A percentile compares a stretch with the other conserved stretches of the same genome.
Conservation (phyloP, 2,329 filamentous ascomycete species). For the Colletotrichum sansevieriae region DNA sequence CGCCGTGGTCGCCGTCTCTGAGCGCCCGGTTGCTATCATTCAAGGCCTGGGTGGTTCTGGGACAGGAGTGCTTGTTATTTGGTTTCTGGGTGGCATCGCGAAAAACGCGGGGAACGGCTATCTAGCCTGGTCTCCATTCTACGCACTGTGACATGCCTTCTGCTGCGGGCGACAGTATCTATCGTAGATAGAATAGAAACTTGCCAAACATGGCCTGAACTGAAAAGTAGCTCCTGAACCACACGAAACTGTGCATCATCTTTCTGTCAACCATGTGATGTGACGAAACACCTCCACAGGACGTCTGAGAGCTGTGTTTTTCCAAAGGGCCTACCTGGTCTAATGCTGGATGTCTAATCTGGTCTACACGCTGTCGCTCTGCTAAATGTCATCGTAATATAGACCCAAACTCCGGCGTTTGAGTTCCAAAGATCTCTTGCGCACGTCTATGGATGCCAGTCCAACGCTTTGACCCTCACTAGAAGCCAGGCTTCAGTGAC, state of each 20-base stretch:
- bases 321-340: neutral
- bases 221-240: constrained; percentile 44
- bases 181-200: constrained; percentile 44
- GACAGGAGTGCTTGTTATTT: constrained; percentile 58
- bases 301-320: neutral
- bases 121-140: constrained; percentile 73
- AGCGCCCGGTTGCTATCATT: constrained; percentile 58
- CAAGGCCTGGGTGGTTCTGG: constrained; percentile 42
- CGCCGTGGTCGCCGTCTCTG: constrained; percentile 99
- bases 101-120: constrained; percentile 80
- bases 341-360: neutral
- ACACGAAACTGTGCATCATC: constrained; percentile 13
- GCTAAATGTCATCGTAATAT: too few species aligned
- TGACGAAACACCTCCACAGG: neutral
- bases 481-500: constrained; percentile 56
- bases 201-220: constrained; percentile 43
- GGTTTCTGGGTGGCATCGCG: constrained; percentile 74
- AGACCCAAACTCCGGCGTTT: neutral
- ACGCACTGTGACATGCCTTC: constrained; percentile 46
- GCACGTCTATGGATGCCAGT: neutral
- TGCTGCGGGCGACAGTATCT: constrained; percentile 42
- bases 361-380: too few species aligned
- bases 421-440: too few species aligned
- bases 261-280: neutral
- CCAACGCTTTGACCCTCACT: neutral